These are phyloP conservation scores for Xerocomellus intermedius DNA, from an alignment of 768 basidiomycete species.

Conservation along the genomic window DNA sequence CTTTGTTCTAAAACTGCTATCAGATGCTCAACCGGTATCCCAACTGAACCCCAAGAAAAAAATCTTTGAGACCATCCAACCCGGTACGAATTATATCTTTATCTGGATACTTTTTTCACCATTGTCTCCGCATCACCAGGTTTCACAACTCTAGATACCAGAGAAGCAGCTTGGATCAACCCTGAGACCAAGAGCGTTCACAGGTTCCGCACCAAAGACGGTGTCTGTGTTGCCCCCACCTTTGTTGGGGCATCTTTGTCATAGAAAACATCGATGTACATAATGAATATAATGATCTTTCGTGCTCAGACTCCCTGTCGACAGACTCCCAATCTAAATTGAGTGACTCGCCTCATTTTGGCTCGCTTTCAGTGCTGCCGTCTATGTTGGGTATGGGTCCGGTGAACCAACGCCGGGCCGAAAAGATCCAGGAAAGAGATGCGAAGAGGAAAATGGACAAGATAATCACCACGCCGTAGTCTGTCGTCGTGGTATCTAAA, in stretches of 20 bases:
- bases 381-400: slow-evolving; percentile 34
- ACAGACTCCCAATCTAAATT: neutral
- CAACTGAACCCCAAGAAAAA: slow-evolving; percentile 99
- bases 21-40: slow-evolving; percentile 64
- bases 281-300: neutral
- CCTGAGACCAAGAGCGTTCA: slow-evolving; percentile 75
- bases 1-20: slow-evolving; percentile 1
- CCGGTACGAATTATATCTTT: slow-evolving; percentile 46
- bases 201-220: slow-evolving; percentile 82
- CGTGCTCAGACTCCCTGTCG: neutral
- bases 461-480: slow-evolving; percentile 31
- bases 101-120: neutral
- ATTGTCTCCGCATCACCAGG: slow-evolving; percentile 38
- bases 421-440: slow-evolving; percentile 33
- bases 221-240: slow-evolving; percentile 76
- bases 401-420: slow-evolving; percentile 35
- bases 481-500: neutral
- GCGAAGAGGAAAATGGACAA: slow-evolving; percentile 32
- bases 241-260: slow-evolving; percentile 92
- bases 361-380: neutral
- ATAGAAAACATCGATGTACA: slow-evolving; percentile 38
- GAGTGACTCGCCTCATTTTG: neutral
- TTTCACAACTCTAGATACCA: slow-evolving; percentile 84
- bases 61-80: slow-evolving; percentile 96
- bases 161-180: slow-evolving; percentile 86